Conservation (phyloP, 345 rosid genomes). For the Mercurialis annua region DNA sequence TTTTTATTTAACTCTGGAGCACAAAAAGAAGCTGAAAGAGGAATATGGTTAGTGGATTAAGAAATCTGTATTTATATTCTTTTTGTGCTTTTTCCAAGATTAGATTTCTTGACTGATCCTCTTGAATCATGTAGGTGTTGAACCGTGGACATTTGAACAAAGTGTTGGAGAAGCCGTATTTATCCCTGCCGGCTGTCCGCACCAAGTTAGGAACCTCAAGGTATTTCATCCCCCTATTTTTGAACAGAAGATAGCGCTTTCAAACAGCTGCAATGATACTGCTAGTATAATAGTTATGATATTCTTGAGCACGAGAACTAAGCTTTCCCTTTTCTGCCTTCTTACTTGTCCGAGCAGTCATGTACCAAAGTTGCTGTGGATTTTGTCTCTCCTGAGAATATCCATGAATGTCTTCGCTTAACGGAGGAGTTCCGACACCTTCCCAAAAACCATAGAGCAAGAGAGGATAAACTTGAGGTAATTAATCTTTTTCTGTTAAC, state of each 20-base stretch:
- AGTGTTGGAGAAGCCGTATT: conserved; percentile 84
- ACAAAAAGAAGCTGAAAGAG: conserved; percentile 67
- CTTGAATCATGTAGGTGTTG: conserved; percentile 46
- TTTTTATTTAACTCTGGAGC: conserved; percentile 63
- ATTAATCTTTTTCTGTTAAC: conserved; percentile 12
- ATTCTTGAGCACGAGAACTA: background rate
- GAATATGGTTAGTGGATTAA: conserved; percentile 57
- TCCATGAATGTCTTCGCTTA: conserved; percentile 64
- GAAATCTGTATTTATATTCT: background rate
- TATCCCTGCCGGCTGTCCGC: conserved; percentile 97
- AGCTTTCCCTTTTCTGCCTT: background rate
- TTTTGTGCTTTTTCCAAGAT: background rate
- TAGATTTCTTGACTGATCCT: background rate
- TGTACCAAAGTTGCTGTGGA: conserved; percentile 93
- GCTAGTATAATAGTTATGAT: background rate
- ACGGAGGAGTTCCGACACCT: conserved; percentile 85
- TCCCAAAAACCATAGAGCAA: conserved; percentile 70
- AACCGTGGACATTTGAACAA: conserved; percentile 91
- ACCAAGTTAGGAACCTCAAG: conserved; percentile 95
- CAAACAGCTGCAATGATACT: no score
- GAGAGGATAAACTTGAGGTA: conserved; percentile 98
- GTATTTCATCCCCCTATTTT: conserved; percentile 29
- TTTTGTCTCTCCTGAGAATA: conserved; percentile 87
- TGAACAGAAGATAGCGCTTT: no score
- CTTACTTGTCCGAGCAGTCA: conserved; percentile 42